A percentile compares a stretch with the other conserved stretches of the same genome.
phyloP scores from a whole-genome alignment of 192 early-diverging fungal genomes.

The Mortierella hygrophila region DNA sequence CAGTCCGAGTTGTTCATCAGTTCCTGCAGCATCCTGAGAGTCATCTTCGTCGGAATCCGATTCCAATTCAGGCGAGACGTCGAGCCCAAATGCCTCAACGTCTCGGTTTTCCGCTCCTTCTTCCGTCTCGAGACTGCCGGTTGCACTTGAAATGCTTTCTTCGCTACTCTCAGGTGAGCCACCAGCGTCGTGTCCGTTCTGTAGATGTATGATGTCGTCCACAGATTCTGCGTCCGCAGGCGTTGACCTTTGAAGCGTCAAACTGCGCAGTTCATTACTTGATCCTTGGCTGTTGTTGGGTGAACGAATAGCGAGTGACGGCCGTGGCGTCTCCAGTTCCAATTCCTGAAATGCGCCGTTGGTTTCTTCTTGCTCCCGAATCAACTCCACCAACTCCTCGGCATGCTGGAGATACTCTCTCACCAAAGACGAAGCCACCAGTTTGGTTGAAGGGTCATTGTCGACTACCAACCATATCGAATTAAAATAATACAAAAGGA shows the following conservation, averaged over 20 bases:
- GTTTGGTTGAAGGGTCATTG: constrained; percentile 61
- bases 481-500: not conserved
- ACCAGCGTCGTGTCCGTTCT: not conserved
- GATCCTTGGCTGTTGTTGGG: constrained; percentile 58
- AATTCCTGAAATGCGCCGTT: constrained; percentile 22
- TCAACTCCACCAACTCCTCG: constrained; percentile 61
- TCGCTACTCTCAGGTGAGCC: constrained; percentile 2
- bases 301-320: constrained; percentile 45
- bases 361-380: constrained; percentile 28
- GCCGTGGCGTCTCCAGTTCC: constrained; percentile 55
- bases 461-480: constrained; percentile 60
- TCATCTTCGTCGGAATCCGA: not conserved
- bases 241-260: constrained; percentile 35
- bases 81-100: not conserved
- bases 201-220: constrained; percentile 12
- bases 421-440: constrained; percentile 61
- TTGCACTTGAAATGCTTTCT: constrained; percentile 16
- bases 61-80: not conserved
- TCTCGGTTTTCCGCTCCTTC: not conserved
- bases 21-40: not conserved
- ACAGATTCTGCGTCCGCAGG: constrained; percentile 27
- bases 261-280: constrained; percentile 26
- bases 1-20: not conserved
- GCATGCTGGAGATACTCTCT: constrained; percentile 60
- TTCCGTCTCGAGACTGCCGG: not conserved